Conservation (phyloP, 805 yeast species). For the Cyberlindnera petersonii region DNA sequence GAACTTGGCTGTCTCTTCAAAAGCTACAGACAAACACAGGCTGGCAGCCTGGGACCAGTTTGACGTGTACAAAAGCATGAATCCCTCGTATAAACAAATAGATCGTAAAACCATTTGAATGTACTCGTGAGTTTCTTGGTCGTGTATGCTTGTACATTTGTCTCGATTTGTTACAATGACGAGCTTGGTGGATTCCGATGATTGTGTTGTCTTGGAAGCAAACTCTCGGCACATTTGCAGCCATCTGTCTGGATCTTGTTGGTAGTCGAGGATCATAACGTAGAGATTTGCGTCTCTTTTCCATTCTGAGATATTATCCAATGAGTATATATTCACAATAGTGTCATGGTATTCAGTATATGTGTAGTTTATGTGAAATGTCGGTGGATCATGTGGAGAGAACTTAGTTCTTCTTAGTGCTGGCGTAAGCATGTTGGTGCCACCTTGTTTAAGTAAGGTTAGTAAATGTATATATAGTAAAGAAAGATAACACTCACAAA, state of each 20-base stretch:
- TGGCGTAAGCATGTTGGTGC: no score
- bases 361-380: no score
- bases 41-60: background rate
- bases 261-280: conserved; percentile 19
- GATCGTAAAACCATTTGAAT: conserved; percentile 35
- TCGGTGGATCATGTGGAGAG: no score
- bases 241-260: conserved; percentile 17
- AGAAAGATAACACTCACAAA: background rate
- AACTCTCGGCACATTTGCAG: background rate
- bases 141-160: no score
- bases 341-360: no score
- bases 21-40: no score
- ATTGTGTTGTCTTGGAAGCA: background rate
- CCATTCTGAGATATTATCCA: background rate
- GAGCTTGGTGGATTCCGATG: no score
- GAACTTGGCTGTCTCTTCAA: background rate
- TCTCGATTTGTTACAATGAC: conserved; percentile 1
- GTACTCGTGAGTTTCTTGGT: conserved; percentile 25
- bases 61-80: conserved; percentile 12
- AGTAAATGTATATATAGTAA: background rate
- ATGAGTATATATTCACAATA: conserved; percentile 3
- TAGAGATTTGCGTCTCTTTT: conserved; percentile 2
- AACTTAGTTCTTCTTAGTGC: no score
- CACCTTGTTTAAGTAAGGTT: no score
- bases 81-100: conserved; percentile 9